Base-by-base conservation (phyloP, 1,284 basidiomycete species). In the Irpex lacteus region DNA sequence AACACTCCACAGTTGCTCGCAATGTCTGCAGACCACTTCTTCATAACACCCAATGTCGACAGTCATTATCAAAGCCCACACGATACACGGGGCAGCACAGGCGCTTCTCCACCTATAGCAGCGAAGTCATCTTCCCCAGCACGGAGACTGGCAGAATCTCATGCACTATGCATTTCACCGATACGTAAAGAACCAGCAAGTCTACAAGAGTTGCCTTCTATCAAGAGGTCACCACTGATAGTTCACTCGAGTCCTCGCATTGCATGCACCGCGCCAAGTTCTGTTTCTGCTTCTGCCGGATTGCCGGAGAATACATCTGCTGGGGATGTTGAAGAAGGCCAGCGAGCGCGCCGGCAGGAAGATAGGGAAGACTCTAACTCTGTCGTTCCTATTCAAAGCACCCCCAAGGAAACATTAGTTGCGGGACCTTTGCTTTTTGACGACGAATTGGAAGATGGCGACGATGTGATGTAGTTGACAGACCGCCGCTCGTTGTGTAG, bases 401-500 rank as follows among this genome's bases (percentile, higher is more conserved):
- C n/a, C 50, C 50, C 50, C 50, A 52, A 52, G n/a, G 54, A 11
- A 58, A 50, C n/a, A 34, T 61, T 34, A 4, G 36, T 71, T n/a
- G 66, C 66, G 26, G 70, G 70, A 8, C 70, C 70, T 9, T 65
- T 64, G 21, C 62, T 71, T 54, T 71, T 71, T 53, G 60, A 32
- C 8, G 67, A 68, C 50, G 66, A 68, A 5, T 63, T 44, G n/a
- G 56, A 34, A 5, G 62, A 59, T 15, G 58, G 60, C 11, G 67
- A 66, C 4, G 57, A 21, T 59, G 21, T 21, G 21, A 19, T 59
- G 57, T 37, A 21, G 34, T 9, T 44, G 7, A 44, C 2, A 44
- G 15, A 44, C 15, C 40, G 11, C 15, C 40, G 15, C 8, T 44
- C 40, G 5, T 44, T 7, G 8, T 44, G 40, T 44, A 44, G 40